These are phyloP conservation scores for Curvularia hawaiiensis DNA, from an alignment of 2,329 filamentous ascomycete genomes.

Conservation along the genomic window DNA sequence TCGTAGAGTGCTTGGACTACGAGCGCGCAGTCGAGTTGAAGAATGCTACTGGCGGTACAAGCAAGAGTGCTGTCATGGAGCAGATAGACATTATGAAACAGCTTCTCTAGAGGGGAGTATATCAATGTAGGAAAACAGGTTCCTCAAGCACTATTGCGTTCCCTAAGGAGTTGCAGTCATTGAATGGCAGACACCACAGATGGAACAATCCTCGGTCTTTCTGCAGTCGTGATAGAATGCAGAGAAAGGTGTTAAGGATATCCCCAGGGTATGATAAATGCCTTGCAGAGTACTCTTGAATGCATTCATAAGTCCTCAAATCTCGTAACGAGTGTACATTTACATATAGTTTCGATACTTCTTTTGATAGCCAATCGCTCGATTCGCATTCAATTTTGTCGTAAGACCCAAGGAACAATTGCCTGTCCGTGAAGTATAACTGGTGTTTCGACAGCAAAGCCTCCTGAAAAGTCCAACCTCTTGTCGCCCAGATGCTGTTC, in stretches of 20 bases:
- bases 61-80: conserved; percentile 68
- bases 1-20: conserved; percentile 76
- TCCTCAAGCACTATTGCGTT: background rate
- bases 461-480: conserved; percentile 4
- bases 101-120: conserved; percentile 35
- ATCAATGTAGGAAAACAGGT: background rate
- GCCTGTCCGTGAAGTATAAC: background rate
- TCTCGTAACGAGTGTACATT: background rate
- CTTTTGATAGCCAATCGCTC: background rate
- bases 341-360: too few relatives aligned
- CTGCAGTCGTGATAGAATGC: background rate
- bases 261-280: background rate
- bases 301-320: background rate
- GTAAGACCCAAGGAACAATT: background rate
- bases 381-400: background rate
- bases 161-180: background rate
- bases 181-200: conserved; percentile 1
- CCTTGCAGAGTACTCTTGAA: background rate
- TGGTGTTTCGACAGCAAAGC: background rate
- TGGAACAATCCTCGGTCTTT: background rate
- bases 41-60: conserved; percentile 77
- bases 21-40: conserved; percentile 82
- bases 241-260: background rate
- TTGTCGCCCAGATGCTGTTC: background rate
- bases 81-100: conserved; percentile 63